phyloP scores from a whole-genome alignment of 768 basidiomycete genomes.

The Agaricus blazei region DNA sequence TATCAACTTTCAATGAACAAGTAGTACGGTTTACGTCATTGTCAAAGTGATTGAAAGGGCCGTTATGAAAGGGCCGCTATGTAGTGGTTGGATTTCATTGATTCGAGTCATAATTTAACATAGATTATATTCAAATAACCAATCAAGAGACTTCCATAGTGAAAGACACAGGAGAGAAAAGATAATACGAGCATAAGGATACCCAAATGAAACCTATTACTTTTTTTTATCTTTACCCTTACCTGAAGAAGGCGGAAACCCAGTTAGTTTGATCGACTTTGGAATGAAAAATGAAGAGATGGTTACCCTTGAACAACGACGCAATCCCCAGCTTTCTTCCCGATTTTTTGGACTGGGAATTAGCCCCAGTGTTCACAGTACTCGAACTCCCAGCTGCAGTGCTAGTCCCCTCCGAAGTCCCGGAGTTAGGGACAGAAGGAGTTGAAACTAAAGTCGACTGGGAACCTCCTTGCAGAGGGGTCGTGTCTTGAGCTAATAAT shows the following conservation, averaged over 20 bases:
- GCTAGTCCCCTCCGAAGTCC: conserved; percentile 6
- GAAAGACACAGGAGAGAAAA: background rate
- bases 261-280: background rate
- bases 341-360: background rate
- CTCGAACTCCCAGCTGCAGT: conserved; percentile 9
- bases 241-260: background rate
- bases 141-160: background rate
- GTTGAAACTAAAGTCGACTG: conserved; percentile 1
- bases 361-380: conserved; percentile 1
- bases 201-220: background rate
- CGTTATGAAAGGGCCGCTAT: too few species aligned
- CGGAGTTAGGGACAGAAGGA: background rate
- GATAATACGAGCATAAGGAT: background rate
- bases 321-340: conserved; percentile 9
- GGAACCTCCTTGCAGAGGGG: background rate
- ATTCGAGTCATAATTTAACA: background rate
- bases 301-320: conserved; percentile 20
- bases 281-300: background rate
- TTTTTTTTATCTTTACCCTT: conserved; percentile 10
- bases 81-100: background rate
- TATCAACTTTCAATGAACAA: too few species aligned
- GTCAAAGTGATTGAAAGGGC: too few species aligned
- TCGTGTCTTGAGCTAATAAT: background rate
- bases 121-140: background rate
- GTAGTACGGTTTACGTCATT: too few species aligned